Evolutionary conservation across 2,329 filamentous ascomycete species (phyloP), one percentile per base, ranked within the genome.

Genomic region (Trichothecium roseum): DNA sequence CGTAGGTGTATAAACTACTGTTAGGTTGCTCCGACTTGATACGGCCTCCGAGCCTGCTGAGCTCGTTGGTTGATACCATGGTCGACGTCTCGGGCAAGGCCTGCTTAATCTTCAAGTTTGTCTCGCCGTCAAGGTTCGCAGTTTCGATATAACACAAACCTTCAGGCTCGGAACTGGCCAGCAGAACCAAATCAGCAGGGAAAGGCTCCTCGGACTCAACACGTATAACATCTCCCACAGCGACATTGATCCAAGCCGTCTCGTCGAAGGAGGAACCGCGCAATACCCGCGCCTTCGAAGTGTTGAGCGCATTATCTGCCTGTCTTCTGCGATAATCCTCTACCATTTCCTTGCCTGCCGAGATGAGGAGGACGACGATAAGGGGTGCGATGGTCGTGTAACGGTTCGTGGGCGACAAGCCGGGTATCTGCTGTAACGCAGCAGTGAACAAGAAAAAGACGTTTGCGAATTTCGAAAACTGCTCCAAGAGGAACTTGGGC

Each of bases 401-500:
- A 59, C 72, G 75, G 62, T 95, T 96, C 8, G 91, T 98, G 7
- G 93, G 91, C 24, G 88, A 94, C 42, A 98, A 81, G 45, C 83
- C 81, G 16, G 91, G 91, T 42, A 98, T 94, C 58, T 98, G 91
- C 64, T 98, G 91, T 31, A 98, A 66, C 28, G 77, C 80, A 13
- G 91, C 88, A 27, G 91, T 98, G 60, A 98, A 96, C 56, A 98
- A 74, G 82, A 98, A 98, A 69, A 98, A 98, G 53, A 98, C 63
- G 62, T 98, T 98, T 67, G 91, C 91, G 60, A 95, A 94, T 68
- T 95, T 98, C 42, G 88, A 95, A 63, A 98, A 98, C 57, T 98
- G 91, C 59, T 98, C 91, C 57, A 89, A 87, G 38, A 98, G 69
- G 62, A 98, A 98, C 60, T 98, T 98, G 34, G 91, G 91, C 14